Evolutionary conservation across 192 early-diverging fungal species (phyloP), one percentile per base, ranked within the genome.

Genomic region (Entomortierella chlamydospora): DNA sequence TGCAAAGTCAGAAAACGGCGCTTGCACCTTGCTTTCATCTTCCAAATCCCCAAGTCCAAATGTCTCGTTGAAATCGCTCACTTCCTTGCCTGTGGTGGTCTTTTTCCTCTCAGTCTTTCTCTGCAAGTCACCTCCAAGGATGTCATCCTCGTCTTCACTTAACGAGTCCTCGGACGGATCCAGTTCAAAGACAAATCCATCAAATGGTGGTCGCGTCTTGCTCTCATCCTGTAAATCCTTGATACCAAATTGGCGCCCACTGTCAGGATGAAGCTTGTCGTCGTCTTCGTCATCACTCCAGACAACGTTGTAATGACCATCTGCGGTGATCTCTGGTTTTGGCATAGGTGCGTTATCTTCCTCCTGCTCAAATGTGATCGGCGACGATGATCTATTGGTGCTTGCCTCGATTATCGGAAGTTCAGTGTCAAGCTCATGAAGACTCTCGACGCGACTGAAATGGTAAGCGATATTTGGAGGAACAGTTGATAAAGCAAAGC

Each of bases 91-190:
- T 2, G 1, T 23, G 17, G 13, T 31, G 30, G 3, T 12, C 34
- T n/a, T 43, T 20, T 30, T 42, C 13, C 7, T 22, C 43, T n/a
- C 25, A 25, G 25, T 5, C 45, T 47, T 47, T 11, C 7, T 12
- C 20, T 53, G 29, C 34, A 51, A 12, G 18, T 58, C 55, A 34
- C 26, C 7, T 5, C 59, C 58, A 51, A 78, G 59, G 39, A 79
- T 70, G 42, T 70, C 68, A 39, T 70, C 67, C 26, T 79, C 76
- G 43, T 78, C 74, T 23, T 62, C 66, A 26, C 74, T 78, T 67
- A 78, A 29, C 3, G 67, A 78, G 18, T 63, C 67, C n/a, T 79
- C 76, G 9, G 76, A 79, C 5, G 51, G n/a, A 10, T 78, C 61
- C 0, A 66, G 13, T 10, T 79, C 68, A 51, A 79, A 79, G 15